phyloP scores from a whole-genome alignment of 2,329 filamentous ascomycete genomes.

The Fusarium sterilihyphosum region DNA sequence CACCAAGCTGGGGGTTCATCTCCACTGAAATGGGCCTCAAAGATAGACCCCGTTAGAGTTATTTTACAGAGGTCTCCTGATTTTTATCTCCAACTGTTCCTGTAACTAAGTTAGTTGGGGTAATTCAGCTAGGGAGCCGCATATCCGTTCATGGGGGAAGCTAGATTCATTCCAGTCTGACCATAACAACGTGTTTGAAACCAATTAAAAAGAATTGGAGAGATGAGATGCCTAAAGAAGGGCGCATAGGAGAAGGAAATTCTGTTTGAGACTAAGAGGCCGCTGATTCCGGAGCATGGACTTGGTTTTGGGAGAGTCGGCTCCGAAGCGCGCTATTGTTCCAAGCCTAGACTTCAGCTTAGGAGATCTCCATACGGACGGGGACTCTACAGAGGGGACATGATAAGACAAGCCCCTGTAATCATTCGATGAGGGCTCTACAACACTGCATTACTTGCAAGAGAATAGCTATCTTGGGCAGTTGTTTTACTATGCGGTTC shows the following conservation, averaged over 20 bases:
- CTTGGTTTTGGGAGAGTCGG: not conserved
- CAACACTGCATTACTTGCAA: not conserved
- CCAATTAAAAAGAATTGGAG: not conserved
- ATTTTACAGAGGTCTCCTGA: not conserved
- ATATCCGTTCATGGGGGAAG: not conserved
- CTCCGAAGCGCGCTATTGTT: not conserved
- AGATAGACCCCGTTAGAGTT: not conserved
- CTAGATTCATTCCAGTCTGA: not conserved
- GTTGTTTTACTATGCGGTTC: not conserved
- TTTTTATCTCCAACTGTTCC: not conserved
- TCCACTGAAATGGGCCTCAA: not conserved
- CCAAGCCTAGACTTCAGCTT: not conserved
- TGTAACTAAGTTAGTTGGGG: not conserved
- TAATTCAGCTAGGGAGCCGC: not conserved
- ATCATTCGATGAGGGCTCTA: not conserved
- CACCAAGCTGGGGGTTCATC: not conserved
- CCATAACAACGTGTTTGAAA: not conserved
- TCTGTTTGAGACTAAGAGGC: not conserved
- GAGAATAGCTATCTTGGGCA: not conserved
- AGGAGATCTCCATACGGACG: not conserved
- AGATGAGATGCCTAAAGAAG: conserved; percentile 5
- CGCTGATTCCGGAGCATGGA: conserved; percentile 15
- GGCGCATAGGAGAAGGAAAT: conserved; percentile 3
- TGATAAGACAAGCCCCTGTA: not conserved
- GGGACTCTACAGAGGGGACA: not conserved